Evolutionary conservation across 2,329 filamentous ascomycete genomes (phyloP), one percentile per base, ranked within the genome.

Genomic region (Fusarium sp.): DNA sequence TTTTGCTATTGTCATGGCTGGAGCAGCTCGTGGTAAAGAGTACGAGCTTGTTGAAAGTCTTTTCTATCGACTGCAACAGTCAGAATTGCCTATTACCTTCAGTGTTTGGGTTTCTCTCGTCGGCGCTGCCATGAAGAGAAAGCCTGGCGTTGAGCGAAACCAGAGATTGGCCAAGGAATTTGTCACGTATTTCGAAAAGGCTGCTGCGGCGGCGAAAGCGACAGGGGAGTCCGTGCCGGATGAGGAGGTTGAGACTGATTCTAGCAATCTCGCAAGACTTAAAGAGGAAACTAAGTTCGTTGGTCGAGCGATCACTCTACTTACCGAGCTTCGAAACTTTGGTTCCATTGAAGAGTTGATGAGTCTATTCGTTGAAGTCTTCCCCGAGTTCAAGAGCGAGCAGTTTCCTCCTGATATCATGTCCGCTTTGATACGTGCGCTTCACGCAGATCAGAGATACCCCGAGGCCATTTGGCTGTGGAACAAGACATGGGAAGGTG

Each of bases 361-460:
- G 73, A 83, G 87, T 36, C 79, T 88, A 55, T 93, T 90, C 75
- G 81, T 82, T 36, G 80, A 81, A 51, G 76, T 84, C 26, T 82
- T 86, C 35, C 82, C 83, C 2, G 69, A 82, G 24, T 76, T 79
- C 39, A 73, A 81, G 48, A 68, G 70, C 50, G 79, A 83, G 15
- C 70, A 81, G 3, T 82, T 88, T 22, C 89, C 91, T 0, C 81
- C 90, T 6, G 80, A 84, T 22, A 82, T 95, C 62, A 82, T 93
- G 28, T 86, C 87, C 56, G 87, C 91, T 14, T 82, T 96, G 66
- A 95, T 98, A 92, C 84, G 87, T 28, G 87, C 90, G 2, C 88
- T 93, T 77, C 83, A 90, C 48, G 84, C 86, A 58, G 87, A 91
- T 24, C 82, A 85, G 44, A 86, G 91, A 28, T 88, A 90, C 73